A percentile compares a stretch with the other conserved stretches of the same genome.
These are phyloP conservation scores for Hemileia vastatrix DNA, from an alignment of 1,284 basidiomycete species.

Conservation along the genomic window DNA sequence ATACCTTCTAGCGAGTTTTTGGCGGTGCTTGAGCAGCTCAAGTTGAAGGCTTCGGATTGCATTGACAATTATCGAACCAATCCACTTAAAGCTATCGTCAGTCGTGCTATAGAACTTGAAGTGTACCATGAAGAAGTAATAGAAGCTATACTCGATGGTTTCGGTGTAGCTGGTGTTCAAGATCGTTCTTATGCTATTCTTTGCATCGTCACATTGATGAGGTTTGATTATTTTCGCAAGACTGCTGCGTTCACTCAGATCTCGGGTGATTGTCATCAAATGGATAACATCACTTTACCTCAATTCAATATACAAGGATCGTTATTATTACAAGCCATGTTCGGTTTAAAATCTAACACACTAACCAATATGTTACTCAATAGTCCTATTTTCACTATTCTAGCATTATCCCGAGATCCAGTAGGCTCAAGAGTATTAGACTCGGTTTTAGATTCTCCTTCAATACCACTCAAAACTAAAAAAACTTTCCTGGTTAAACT, in stretches of 20 bases:
- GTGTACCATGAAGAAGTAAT: not conserved
- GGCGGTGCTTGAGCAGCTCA: slow-evolving; percentile 55
- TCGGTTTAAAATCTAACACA: slow-evolving; percentile 40
- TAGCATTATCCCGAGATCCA: slow-evolving; percentile 60
- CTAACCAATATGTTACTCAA: slow-evolving; percentile 47
- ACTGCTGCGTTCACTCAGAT: slow-evolving; percentile 1
- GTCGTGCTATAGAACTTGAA: slow-evolving; percentile 49
- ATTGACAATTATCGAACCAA: slow-evolving; percentile 56
- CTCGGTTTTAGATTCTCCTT: slow-evolving; percentile 59
- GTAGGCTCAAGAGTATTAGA: slow-evolving; percentile 75
- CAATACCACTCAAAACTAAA: slow-evolving; percentile 58
- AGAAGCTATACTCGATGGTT: slow-evolving; percentile 8
- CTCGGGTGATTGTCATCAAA: slow-evolving; percentile 9
- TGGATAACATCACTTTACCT: slow-evolving; percentile 43
- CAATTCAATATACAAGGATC: slow-evolving; percentile 75
- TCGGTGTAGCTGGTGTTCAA: slow-evolving; percentile 5
- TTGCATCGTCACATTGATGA: slow-evolving; percentile 15
- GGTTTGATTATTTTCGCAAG: slow-evolving; percentile 20
- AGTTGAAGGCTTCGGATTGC: slow-evolving; percentile 51
- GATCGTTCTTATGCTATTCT: slow-evolving; percentile 14
- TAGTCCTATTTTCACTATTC: slow-evolving; percentile 54
- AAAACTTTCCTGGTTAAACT: slow-evolving; percentile 63
- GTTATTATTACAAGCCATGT: slow-evolving; percentile 67
- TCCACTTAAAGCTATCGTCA: slow-evolving; percentile 61
- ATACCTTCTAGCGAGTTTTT: slow-evolving; percentile 53